A percentile compares a stretch with the other conserved stretches of the same genome.
phyloP scores from a whole-genome alignment of 2,329 filamentous ascomycete species.

The Aspergillus unguis region DNA sequence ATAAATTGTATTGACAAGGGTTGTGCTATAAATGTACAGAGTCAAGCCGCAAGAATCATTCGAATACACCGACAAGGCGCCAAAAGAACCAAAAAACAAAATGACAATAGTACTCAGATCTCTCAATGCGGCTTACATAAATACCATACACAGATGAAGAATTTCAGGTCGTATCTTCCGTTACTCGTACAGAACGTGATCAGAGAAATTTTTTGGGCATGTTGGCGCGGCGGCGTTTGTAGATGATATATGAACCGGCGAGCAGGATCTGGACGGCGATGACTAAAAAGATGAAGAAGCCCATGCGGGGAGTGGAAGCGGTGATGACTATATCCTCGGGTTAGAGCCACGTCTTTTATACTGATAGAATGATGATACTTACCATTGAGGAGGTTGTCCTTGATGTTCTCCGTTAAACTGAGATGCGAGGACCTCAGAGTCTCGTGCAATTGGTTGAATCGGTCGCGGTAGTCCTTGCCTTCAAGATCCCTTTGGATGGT shows the following conservation, averaged over 20 bases:
- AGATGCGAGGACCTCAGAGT: conserved; percentile 54
- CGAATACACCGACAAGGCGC: neutral
- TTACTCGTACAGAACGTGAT: conserved; percentile 12
- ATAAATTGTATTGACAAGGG: neutral
- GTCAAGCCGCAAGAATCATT: neutral
- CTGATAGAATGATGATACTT: conserved; percentile 27
- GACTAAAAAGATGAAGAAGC: conserved; percentile 65
- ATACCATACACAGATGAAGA: neutral
- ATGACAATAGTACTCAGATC: neutral
- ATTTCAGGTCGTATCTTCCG: conserved; percentile 2
- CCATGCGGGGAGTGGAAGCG: conserved; percentile 55
- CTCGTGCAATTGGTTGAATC: conserved; percentile 53
- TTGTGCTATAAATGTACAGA: neutral
- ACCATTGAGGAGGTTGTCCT: conserved; percentile 50
- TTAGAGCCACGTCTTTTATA: neutral
- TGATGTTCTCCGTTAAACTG: conserved; percentile 51
- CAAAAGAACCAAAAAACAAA: neutral
- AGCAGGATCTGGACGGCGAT: conserved; percentile 72
- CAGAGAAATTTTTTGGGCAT: conserved; percentile 92
- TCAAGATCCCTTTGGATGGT: conserved; percentile 54
- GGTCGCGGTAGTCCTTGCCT: conserved; percentile 55
- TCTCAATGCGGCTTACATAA: neutral
- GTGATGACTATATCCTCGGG: conserved; percentile 44
- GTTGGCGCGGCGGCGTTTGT: conserved; percentile 72
- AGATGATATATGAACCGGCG: conserved; percentile 66